Percentiles rank a stretch among this genome's conserved stretches.
Conservation (phyloP, 2,329 filamentous ascomycete genomes). For the Parafenestella ontariensis region DNA sequence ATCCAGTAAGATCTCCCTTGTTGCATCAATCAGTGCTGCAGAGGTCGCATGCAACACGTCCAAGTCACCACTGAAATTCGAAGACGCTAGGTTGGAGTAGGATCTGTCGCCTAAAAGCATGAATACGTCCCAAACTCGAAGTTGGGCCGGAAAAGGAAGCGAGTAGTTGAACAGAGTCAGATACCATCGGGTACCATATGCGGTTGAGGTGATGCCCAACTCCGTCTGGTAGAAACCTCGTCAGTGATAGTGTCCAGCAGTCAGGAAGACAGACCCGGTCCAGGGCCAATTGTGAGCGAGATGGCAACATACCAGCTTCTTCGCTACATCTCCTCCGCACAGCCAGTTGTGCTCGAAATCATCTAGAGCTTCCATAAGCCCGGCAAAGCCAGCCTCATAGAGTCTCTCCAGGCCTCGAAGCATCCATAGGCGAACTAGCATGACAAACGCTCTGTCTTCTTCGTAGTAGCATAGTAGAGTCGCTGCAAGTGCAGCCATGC, state of each 20-base stretch:
- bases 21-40: constrained; percentile 88
- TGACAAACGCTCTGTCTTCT: constrained; percentile 91
- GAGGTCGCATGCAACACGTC: constrained; percentile 90
- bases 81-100: constrained; percentile 51
- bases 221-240: constrained; percentile 62
- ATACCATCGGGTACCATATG: constrained; percentile 98
- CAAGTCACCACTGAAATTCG: constrained; percentile 66
- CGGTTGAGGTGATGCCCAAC: constrained; percentile 81
- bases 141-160: constrained; percentile 90
- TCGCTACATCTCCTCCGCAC: constrained; percentile 75
- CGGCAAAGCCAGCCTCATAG: constrained; percentile 83
- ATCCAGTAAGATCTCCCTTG: constrained; percentile 85
- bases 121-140: constrained; percentile 97
- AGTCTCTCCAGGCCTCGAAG: constrained; percentile 84
- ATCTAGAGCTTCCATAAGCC: constrained; percentile 82
- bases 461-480: constrained; percentile 97
- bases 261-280: not conserved
- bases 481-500: constrained; percentile 92
- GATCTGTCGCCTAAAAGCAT: constrained; percentile 83
- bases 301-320: constrained; percentile 71
- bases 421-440: constrained; percentile 95
- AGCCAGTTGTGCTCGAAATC: constrained; percentile 90
- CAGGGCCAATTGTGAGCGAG: not conserved
- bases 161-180: constrained; percentile 97
- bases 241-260: constrained; percentile 20